Percentiles rank a stretch among this genome's conserved stretches.
Evolutionary conservation across 1,139 yeast genomes (phyloP).

Genomic region (Diutina rugosa): DNA sequence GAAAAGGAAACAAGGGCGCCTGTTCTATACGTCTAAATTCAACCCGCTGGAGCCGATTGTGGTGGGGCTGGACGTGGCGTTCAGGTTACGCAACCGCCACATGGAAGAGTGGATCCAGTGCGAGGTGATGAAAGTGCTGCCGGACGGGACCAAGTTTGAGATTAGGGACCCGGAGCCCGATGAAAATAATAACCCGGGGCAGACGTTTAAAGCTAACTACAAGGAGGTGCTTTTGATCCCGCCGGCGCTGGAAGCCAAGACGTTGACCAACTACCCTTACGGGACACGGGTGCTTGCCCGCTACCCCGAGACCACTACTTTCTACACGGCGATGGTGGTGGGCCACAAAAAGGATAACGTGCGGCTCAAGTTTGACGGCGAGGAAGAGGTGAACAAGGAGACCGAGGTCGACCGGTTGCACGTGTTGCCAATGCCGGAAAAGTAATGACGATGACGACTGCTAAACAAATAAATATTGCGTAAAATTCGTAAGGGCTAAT

Average conservation of each 20-base stretch:
- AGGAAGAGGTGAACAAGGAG: constrained; percentile 91
- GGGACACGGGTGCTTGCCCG: constrained; percentile 83
- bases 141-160: constrained; percentile 71
- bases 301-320: constrained; percentile 96
- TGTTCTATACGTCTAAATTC: constrained; percentile 29
- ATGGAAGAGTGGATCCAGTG: constrained; percentile 95
- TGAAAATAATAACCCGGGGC: constrained; percentile 83
- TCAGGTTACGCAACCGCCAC: constrained; percentile 54
- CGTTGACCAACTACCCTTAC: constrained; percentile 48
- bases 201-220: constrained; percentile 68
- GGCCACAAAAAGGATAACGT: constrained; percentile 68
- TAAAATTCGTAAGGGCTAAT: too few relatives aligned
- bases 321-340: constrained; percentile 86
- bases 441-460: constrained; percentile 7
- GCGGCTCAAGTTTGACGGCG: constrained; percentile 83
- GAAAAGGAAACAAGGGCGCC: constrained; percentile 24
- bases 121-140: constrained; percentile 64
- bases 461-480: too few relatives aligned
- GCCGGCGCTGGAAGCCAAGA: constrained; percentile 23
- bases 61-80: constrained; percentile 82
- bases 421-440: constrained; percentile 63
- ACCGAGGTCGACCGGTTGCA: constrained; percentile 82
- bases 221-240: constrained; percentile 76
- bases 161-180: constrained; percentile 97
- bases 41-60: constrained; percentile 50